A percentile compares a stretch with the other conserved stretches of the same genome.
Conservation (phyloP, 768 basidiomycete species). For the Leccinum barrowsii region DNA sequence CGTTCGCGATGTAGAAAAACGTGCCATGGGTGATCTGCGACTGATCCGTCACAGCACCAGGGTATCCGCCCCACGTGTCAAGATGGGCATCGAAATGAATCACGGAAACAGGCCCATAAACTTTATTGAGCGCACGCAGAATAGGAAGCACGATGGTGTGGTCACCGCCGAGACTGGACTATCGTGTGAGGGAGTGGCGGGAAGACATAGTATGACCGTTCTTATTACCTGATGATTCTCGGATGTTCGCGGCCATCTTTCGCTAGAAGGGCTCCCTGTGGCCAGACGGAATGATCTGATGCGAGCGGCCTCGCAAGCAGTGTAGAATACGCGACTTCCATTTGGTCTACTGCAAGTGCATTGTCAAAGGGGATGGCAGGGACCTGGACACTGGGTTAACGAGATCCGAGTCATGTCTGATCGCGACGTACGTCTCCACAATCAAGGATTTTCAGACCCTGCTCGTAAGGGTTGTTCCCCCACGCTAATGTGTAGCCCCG, state of each 20-base stretch:
- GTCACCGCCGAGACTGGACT: slow-evolving; percentile 65
- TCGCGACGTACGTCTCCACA: slow-evolving; percentile 67
- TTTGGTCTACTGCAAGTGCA: slow-evolving; percentile 77
- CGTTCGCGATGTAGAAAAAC: slow-evolving; percentile 76
- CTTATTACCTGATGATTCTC: slow-evolving; percentile 56
- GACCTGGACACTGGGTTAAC: slow-evolving; percentile 41
- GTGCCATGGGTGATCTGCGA: slow-evolving; percentile 79
- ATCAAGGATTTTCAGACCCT: slow-evolving; percentile 62
- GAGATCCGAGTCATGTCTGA: background rate
- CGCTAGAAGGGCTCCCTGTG: slow-evolving; percentile 35
- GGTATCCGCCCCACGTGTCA: slow-evolving; percentile 53
- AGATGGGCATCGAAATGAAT: slow-evolving; percentile 82
- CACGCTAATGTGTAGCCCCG: slow-evolving; percentile 71
- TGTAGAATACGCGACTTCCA: slow-evolving; percentile 81
- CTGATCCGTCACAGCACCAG: slow-evolving; percentile 47
- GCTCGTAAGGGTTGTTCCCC: slow-evolving; percentile 61
- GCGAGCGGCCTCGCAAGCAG: slow-evolving; percentile 57
- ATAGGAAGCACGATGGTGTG: slow-evolving; percentile 88
- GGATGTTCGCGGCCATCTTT: slow-evolving; percentile 67
- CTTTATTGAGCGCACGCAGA: slow-evolving; percentile 69
- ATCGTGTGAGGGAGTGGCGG: background rate
- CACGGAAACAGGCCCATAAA: slow-evolving; percentile 79
- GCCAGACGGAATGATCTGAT: slow-evolving; percentile 19
- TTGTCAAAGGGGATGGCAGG: slow-evolving; percentile 82
- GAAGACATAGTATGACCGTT: background rate